Base-by-base conservation (phyloP, 495 filamentous ascomycete species). In the Aspergillus asperescens region DNA sequence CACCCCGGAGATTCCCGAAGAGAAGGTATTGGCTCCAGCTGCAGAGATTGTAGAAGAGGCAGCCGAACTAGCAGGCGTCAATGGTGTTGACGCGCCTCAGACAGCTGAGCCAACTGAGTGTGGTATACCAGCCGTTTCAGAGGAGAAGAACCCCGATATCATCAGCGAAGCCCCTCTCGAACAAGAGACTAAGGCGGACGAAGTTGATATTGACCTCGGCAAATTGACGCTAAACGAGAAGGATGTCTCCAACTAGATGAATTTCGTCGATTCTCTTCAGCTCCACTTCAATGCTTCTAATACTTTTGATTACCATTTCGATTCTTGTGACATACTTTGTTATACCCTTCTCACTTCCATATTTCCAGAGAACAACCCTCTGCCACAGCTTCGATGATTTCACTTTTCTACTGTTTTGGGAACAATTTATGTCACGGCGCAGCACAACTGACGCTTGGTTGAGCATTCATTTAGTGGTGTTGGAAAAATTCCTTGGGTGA, bases 171-270 rank as follows among this genome's bases (percentile, higher is more conserved):
- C 27, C 13, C 27, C 54, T 37, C 19, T 39, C n/a, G 48, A 56
- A n/a, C n/a, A n/a, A n/a, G 31, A 54, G 13, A 46, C 55, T 7
- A 38, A 65, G 45, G 42, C 59, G 8, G 47, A 57, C 35, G 60
- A 61, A 13, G 56, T 60, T 32, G 64, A 65, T 28, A 55, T 69
- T 52, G 67, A 70, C 44, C 62, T 68, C 45, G 60, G 51, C 39
- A 64, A 52, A 22, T 55, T 65, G 44, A 48, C 66, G 16, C 52
- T 70, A 45, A 61, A 60, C 50, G 68, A 60, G 42, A 45, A 35
- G 20, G 45, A 38, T 38, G 7, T 28, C 6, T 19, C 32, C 22
- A 45, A 16, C 20, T 49, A 55, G 38, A 15, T 45, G 28, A 31
- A 20, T 32, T n/a, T n/a, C 12, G 8, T 20, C 32, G n/a, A 20